Conservation (phyloP, 1,139 yeast species). For the Saccharomyces uvarum region DNA sequence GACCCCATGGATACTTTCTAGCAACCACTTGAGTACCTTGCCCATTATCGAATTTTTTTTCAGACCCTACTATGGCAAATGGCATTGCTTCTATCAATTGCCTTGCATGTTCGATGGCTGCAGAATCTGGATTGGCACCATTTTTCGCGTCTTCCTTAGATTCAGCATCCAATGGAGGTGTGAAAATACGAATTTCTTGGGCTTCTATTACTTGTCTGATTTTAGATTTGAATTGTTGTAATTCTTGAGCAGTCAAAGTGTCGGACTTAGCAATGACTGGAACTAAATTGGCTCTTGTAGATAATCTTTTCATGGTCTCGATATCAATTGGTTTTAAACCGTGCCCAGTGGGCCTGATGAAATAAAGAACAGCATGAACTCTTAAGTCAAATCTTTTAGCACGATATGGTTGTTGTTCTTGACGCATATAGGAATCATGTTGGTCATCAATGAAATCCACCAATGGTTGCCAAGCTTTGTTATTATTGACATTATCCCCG, state of each 20-base stretch:
- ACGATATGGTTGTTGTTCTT: slow-evolving; percentile 91
- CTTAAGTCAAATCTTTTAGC: slow-evolving; percentile 66
- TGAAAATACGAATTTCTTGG: slow-evolving; percentile 82
- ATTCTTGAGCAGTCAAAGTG: slow-evolving; percentile 76
- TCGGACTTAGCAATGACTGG: slow-evolving; percentile 96
- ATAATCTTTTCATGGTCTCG: slow-evolving; percentile 82
- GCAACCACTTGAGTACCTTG: slow-evolving; percentile 78
- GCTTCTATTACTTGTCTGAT: slow-evolving; percentile 88
- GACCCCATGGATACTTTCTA: slow-evolving; percentile 95
- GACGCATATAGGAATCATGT: slow-evolving; percentile 89
- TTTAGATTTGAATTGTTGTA: slow-evolving; percentile 73
- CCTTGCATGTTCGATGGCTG: slow-evolving; percentile 72
- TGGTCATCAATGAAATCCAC: slow-evolving; percentile 94
- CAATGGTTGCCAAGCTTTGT: slow-evolving; percentile 88
- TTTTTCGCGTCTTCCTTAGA: slow-evolving; percentile 29
- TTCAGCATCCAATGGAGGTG: slow-evolving; percentile 52
- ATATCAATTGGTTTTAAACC: slow-evolving; percentile 89
- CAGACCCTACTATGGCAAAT: slow-evolving; percentile 87
- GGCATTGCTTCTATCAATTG: slow-evolving; percentile 89
- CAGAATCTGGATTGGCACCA: slow-evolving; percentile 56
- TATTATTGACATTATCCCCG: slow-evolving; percentile 92
- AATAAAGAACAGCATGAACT: slow-evolving; percentile 92
- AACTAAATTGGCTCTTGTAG: slow-evolving; percentile 83
- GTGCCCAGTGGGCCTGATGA: slow-evolving; percentile 94
- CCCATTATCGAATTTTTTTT: slow-evolving; percentile 69